Base-by-base conservation (phyloP, 306 rosid species). In the Sindora glabra region DNA sequence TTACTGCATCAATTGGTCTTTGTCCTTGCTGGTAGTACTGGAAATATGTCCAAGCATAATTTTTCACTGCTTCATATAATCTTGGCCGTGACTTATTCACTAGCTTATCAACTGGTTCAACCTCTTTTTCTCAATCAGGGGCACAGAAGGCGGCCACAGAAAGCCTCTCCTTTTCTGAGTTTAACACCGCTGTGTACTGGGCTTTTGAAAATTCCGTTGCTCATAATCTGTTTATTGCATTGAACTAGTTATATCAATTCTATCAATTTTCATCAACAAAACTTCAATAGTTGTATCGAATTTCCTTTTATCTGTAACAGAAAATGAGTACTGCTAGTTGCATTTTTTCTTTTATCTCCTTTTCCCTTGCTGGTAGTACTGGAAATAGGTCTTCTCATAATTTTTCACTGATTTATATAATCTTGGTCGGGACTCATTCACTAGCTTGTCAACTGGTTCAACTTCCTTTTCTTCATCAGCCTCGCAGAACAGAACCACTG, bases 171-270 rank as follows among this genome's bases (percentile, higher is more conserved):
- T 66, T 82, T 46, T 74, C 75, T 38, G 72, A 59, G 58, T 75
- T 79, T 48, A 65, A 40, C 65, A 84, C 69, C 10, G 19, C 96
- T 82, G 53, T 87, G 96, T 38, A 87, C 26, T 45, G 89, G 89
- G 48, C 96, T 87, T 75, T 48, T 59, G 60, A 77, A 84, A 14
- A 71, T 64, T 60, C 96, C 96, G 45, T 84, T 84, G 61, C 83
- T 84, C 79, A 79, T 54, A 13, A 79, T 78, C 76, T 78, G 71
- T 26, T 10, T 13, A 63, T 6, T 65, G 57, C 51, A 62, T 51
- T 55, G 44, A 67, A 56, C 46, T 57, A 7, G n/a, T 23, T 33
- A 8, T 13, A 8, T 27, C 67, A 68, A 6, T 47, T 16, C 22
- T 10, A 19, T 61, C 24, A 22, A 17, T 65, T 46, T 40, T 22